Percentiles rank a stretch among this genome's conserved stretches.
phyloP scores from a whole-genome alignment of 805 yeast species.

The Starmerella kuoi region DNA sequence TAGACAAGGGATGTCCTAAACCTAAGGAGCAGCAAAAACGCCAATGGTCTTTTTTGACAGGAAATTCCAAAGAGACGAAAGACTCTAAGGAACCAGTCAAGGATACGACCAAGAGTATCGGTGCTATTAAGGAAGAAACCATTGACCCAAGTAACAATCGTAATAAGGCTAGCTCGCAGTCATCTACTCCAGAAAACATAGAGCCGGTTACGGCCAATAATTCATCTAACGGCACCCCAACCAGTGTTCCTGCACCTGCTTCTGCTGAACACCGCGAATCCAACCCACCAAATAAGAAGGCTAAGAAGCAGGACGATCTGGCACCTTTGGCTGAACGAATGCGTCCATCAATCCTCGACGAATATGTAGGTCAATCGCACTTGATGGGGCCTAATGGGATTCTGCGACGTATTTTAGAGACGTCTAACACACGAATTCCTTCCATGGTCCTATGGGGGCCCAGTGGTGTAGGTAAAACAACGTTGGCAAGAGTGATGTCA shows the following conservation, averaged over 20 bases:
- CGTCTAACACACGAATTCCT: slow-evolving; percentile 37
- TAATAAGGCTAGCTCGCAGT: no score
- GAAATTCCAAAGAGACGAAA: background rate
- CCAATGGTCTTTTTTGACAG: slow-evolving; percentile 11
- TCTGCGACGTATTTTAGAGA: slow-evolving; percentile 49
- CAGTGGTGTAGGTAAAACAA: slow-evolving; percentile 87
- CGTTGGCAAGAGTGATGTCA: slow-evolving; percentile 66
- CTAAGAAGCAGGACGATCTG: background rate
- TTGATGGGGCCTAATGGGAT: slow-evolving; percentile 54
- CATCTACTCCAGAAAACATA: no score
- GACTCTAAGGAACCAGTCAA: background rate
- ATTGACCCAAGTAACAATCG: no score
- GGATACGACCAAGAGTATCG: background rate
- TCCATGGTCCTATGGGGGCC: slow-evolving; percentile 91
- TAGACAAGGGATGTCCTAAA: slow-evolving; percentile 29
- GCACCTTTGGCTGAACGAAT: slow-evolving; percentile 63
- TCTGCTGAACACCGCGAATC: no score
- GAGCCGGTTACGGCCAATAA: no score
- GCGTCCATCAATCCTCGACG: slow-evolving; percentile 60
- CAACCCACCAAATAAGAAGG: slow-evolving; percentile 1
- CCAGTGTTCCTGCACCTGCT: no score
- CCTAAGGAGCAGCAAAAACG: slow-evolving; percentile 3
- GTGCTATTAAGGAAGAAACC: no score
- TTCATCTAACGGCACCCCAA: no score
- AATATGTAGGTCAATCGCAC: slow-evolving; percentile 78